Percentiles rank a stretch among this genome's conserved stretches.
Evolutionary conservation across 306 rosid genomes (phyloP).

Genomic region (Potentilla sterilis): DNA sequence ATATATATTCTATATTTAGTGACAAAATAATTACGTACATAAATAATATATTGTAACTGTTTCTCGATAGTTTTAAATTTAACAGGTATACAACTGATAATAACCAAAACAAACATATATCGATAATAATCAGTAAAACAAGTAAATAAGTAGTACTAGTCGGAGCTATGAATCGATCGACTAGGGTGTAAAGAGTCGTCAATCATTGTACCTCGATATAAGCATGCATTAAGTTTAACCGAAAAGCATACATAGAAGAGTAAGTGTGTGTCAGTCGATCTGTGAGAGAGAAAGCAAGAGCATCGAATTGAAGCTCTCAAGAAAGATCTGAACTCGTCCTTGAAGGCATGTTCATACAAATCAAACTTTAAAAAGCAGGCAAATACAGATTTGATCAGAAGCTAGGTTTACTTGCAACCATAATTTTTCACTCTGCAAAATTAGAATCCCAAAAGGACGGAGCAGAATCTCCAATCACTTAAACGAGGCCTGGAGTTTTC

Average conservation of each 20-base stretch:
- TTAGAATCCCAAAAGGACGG: slow-evolving; percentile 27
- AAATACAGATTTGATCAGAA: slow-evolving; percentile 12
- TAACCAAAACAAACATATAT: neutral
- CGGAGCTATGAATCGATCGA: neutral
- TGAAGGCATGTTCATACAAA: slow-evolving; percentile 6
- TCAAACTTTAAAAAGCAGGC: slow-evolving; percentile 6
- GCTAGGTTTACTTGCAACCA: slow-evolving; percentile 4
- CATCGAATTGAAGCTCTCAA: slow-evolving; percentile 28
- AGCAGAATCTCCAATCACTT: slow-evolving; percentile 33
- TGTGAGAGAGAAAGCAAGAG: slow-evolving; percentile 9
- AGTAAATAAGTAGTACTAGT: neutral
- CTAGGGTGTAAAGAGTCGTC: neutral
- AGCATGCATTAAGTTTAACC: slow-evolving; percentile 3
- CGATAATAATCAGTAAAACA: too few species aligned
- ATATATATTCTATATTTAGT: neutral
- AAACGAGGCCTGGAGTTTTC: slow-evolving; percentile 44
- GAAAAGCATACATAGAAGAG: neutral
- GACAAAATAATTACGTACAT: too few species aligned
- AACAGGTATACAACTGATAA: neutral
- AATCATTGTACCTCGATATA: neutral
- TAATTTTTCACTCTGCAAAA: slow-evolving; percentile 22
- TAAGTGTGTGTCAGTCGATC: neutral
- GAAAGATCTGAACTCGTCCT: slow-evolving; percentile 32
- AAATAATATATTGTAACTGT: too few species aligned
- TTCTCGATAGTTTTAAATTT: too few species aligned